Evolutionary conservation across 306 rosid species (phyloP).

Genomic region (Fagus sylvatica): DNA sequence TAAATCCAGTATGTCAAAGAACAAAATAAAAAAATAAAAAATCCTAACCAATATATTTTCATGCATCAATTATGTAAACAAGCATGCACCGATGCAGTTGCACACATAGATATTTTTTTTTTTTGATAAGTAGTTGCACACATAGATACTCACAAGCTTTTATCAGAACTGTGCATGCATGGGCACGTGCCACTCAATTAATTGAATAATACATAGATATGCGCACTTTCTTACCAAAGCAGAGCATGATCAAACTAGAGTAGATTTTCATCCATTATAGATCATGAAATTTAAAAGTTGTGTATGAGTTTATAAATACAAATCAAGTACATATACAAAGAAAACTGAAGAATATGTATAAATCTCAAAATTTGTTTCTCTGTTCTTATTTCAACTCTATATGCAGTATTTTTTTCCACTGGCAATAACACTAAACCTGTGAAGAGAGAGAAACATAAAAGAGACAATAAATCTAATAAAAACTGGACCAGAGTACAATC

Average conservation of each 20-base stretch:
- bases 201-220: not conserved
- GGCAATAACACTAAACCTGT: slow-evolving; percentile 8
- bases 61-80: slow-evolving; percentile 9
- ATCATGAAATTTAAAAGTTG: not conserved
- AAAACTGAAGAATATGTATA: not conserved
- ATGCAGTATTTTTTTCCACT: slow-evolving; percentile 7
- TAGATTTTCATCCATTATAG: not conserved
- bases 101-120: not conserved
- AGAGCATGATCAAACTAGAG: not conserved
- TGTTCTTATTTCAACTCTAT: slow-evolving; percentile 1
- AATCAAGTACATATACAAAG: not conserved
- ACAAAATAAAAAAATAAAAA: not conserved
- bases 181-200: not conserved
- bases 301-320: not conserved
- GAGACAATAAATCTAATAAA: slow-evolving; percentile 4
- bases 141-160: not conserved
- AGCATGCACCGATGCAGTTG: slow-evolving; percentile 4
- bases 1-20: slow-evolving; percentile 9
- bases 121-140: not conserved
- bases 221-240: not conserved
- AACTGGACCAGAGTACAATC: slow-evolving; percentile 10
- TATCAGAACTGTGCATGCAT: not conserved
- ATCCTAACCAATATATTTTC: slow-evolving; percentile 13
- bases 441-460: slow-evolving; percentile 2
- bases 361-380: too few relatives aligned